Evolutionary conservation across 2,329 filamentous ascomycete genomes (phyloP).

Genomic region (Setomelanomma holmii): DNA sequence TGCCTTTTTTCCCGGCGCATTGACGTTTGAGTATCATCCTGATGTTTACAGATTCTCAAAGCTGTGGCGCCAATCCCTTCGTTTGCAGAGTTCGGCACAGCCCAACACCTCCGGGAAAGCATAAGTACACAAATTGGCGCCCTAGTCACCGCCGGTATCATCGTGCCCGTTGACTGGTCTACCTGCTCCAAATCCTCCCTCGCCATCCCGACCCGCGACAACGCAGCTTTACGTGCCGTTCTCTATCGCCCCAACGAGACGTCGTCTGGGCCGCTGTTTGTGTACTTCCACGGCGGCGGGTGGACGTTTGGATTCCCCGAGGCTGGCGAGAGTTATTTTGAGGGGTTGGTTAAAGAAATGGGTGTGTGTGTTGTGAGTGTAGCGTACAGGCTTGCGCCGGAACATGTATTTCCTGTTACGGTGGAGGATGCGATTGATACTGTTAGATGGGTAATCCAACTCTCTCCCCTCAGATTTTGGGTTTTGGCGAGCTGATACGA

Average conservation of each 20-base stretch:
- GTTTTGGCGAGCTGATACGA: background rate
- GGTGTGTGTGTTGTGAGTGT: slow-evolving; percentile 14
- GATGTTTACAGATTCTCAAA: background rate
- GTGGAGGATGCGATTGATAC: slow-evolving; percentile 7
- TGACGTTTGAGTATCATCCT: background rate
- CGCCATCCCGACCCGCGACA: background rate
- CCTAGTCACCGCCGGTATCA: background rate
- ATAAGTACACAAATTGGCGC: background rate
- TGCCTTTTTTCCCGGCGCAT: background rate
- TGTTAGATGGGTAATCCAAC: background rate
- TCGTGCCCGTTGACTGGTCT: background rate
- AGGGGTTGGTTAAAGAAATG: slow-evolving; percentile 10
- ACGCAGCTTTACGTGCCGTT: background rate
- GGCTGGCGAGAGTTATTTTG: slow-evolving; percentile 7
- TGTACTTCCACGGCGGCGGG: slow-evolving; percentile 30
- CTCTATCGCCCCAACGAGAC: background rate
- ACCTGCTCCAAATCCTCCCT: background rate
- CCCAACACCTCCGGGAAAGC: background rate
- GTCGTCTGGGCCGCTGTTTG: slow-evolving; percentile 17
- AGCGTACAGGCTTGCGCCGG: slow-evolving; percentile 17
- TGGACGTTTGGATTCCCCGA: slow-evolving; percentile 22
- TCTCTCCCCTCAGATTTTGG: background rate
- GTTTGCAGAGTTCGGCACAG: background rate
- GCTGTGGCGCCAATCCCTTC: background rate
- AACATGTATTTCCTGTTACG: slow-evolving; percentile 14